These are phyloP conservation scores for Phytophthora boehmeriae DNA, from an alignment of 352 stramenopile genomes.

Conservation along the genomic window DNA sequence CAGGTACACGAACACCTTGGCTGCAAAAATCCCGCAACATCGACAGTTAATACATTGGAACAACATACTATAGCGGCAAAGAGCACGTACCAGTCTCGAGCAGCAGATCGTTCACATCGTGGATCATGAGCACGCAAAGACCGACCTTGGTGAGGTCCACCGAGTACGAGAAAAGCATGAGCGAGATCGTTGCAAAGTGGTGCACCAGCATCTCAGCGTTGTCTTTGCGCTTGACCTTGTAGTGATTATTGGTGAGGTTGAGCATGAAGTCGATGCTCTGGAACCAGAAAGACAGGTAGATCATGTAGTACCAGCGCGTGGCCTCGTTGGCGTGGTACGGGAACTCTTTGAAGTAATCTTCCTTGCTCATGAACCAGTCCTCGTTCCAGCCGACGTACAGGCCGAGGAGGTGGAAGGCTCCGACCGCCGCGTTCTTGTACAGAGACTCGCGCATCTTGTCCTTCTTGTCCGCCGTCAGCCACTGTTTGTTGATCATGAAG, in stretches of 20 bases:
- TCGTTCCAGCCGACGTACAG: constrained; percentile 66
- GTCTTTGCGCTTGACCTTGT: constrained; percentile 84
- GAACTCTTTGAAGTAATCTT: constrained; percentile 67
- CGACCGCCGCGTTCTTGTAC: constrained; percentile 82
- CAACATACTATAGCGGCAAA: background rate
- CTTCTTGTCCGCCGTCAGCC: constrained; percentile 60
- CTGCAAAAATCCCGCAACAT: constrained; percentile 26
- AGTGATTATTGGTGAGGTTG: constrained; percentile 81
- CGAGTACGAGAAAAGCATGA: constrained; percentile 81
- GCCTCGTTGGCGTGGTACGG: constrained; percentile 51
- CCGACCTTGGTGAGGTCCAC: constrained; percentile 75
- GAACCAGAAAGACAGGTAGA: constrained; percentile 84
- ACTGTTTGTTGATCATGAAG: constrained; percentile 45
- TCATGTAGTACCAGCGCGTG: constrained; percentile 86
- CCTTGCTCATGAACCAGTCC: constrained; percentile 79
- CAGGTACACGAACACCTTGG: constrained; percentile 83
- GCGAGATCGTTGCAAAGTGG: constrained; percentile 75
- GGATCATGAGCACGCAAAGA: constrained; percentile 84
- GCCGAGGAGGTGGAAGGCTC: constrained; percentile 62
- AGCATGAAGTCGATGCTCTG: constrained; percentile 88
- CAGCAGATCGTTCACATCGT: constrained; percentile 82
- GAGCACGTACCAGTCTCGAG: constrained; percentile 41
- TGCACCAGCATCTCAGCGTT: constrained; percentile 84
- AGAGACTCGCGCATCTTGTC: constrained; percentile 87
- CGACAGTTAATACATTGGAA: constrained; percentile 4